Percentiles rank a stretch among this genome's conserved stretches.
Evolutionary conservation across 345 rosid species (phyloP).

Genomic region (Luvunga scandens): DNA sequence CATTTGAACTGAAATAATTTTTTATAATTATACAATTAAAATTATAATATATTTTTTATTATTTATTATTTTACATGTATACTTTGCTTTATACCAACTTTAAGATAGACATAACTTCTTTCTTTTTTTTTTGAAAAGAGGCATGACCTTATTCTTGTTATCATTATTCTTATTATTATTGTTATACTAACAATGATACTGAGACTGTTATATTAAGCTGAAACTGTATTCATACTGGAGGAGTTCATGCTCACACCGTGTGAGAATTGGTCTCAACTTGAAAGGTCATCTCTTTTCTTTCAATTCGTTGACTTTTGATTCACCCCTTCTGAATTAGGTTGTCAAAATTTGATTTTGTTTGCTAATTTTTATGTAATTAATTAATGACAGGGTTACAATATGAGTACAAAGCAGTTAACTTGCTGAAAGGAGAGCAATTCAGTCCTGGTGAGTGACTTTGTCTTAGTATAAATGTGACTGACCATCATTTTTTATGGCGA

Average conservation of each 20-base stretch:
- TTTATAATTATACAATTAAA: too few species aligned
- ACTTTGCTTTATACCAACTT: too few species aligned
- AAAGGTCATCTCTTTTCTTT: constrained; percentile 44
- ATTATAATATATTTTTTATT: too few species aligned
- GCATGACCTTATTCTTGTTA: too few species aligned
- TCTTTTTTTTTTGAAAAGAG: too few species aligned
- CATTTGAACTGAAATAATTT: too few species aligned
- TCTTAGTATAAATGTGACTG: background rate
- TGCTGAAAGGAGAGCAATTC: constrained; percentile 55
- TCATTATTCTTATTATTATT: background rate
- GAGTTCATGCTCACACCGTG: constrained; percentile 77
- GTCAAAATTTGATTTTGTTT: background rate
- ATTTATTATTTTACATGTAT: too few species aligned
- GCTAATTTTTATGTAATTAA: background rate
- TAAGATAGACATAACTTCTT: too few species aligned
- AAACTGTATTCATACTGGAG: constrained; percentile 65
- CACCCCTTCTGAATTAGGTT: background rate
- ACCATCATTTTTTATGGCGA: background rate
- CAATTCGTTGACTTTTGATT: background rate
- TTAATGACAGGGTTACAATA: constrained; percentile 64
- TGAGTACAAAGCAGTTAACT: constrained; percentile 59
- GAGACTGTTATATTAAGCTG: constrained; percentile 17
- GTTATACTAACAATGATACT: background rate
- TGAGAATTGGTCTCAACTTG: constrained; percentile 70
- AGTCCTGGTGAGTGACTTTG: constrained; percentile 44